Conservation (phyloP, 1,284 basidiomycete genomes). For the Crucibulum cyathiforme region DNA sequence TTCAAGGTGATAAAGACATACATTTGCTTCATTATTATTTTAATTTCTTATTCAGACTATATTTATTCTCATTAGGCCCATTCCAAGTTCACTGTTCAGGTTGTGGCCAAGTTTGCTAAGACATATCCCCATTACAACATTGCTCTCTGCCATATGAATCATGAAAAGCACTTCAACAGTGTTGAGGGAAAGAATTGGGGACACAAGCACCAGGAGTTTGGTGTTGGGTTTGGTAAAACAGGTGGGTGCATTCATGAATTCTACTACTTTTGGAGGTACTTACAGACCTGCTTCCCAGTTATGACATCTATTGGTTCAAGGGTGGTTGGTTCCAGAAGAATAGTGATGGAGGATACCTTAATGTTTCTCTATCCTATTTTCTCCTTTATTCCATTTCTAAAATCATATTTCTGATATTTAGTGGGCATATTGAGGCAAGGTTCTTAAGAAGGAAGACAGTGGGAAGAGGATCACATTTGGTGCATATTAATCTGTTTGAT, state of each 20-base stretch:
- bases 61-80: slow-evolving; percentile 10
- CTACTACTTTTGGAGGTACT: background rate
- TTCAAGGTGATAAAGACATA: slow-evolving; percentile 6
- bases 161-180: slow-evolving; percentile 17
- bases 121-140: slow-evolving; percentile 15
- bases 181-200: slow-evolving; percentile 20
- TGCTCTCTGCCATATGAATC: slow-evolving; percentile 22
- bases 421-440: background rate
- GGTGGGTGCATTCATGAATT: slow-evolving; percentile 13
- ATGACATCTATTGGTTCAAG: slow-evolving; percentile 19
- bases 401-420: background rate
- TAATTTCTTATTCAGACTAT: background rate
- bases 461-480: background rate
- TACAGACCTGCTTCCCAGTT: slow-evolving; percentile 7
- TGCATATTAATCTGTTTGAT: background rate
- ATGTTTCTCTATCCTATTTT: slow-evolving; percentile 4
- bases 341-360: slow-evolving; percentile 20
- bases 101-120: slow-evolving; percentile 12
- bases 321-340: slow-evolving; percentile 16
- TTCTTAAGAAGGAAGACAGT: background rate
- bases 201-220: slow-evolving; percentile 24
- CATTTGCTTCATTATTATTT: background rate
- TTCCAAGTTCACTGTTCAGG: slow-evolving; percentile 14
- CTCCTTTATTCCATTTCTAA: background rate
- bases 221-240: slow-evolving; percentile 18